A percentile compares a stretch with the other conserved stretches of the same genome.
These are phyloP conservation scores for Claviceps sp. DNA, from an alignment of 2,329 filamentous ascomycete genomes.

Conservation along the genomic window DNA sequence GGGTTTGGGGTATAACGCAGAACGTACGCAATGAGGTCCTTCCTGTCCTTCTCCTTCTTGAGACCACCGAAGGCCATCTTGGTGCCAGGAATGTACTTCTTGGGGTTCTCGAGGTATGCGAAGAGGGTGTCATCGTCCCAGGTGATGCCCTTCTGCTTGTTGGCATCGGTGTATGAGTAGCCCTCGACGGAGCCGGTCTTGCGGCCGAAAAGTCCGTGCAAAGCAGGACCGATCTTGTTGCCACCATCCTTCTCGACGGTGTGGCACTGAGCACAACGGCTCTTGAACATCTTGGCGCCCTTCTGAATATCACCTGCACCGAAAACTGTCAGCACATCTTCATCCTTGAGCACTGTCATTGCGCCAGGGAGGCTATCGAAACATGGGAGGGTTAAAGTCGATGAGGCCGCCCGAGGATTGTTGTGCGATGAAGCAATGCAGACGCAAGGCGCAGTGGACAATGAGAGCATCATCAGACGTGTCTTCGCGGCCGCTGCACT, in stretches of 20 bases:
- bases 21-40: slow-evolving; percentile 92
- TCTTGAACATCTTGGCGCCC: slow-evolving; percentile 99
- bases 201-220: slow-evolving; percentile 95
- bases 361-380: no score
- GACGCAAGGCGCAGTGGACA: neutral
- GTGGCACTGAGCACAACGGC: slow-evolving; percentile 96
- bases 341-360: neutral
- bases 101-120: slow-evolving; percentile 99
- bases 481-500: neutral
- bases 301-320: slow-evolving; percentile 77
- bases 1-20: neutral
- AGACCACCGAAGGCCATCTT: slow-evolving; percentile 99
- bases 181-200: slow-evolving; percentile 84
- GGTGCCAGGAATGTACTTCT: slow-evolving; percentile 99
- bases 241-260: slow-evolving; percentile 78
- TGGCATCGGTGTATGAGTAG: slow-evolving; percentile 97
- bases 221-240: slow-evolving; percentile 97
- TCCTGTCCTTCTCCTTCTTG: slow-evolving; percentile 99
- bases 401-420: neutral
- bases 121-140: slow-evolving; percentile 87
- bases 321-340: neutral
- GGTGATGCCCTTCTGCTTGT: slow-evolving; percentile 88
- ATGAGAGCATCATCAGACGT: neutral
- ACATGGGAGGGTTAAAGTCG: no score
- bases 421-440: neutral